phyloP scores from a whole-genome alignment of 1,284 basidiomycete species.

The Boletellus dicymbophilus region DNA sequence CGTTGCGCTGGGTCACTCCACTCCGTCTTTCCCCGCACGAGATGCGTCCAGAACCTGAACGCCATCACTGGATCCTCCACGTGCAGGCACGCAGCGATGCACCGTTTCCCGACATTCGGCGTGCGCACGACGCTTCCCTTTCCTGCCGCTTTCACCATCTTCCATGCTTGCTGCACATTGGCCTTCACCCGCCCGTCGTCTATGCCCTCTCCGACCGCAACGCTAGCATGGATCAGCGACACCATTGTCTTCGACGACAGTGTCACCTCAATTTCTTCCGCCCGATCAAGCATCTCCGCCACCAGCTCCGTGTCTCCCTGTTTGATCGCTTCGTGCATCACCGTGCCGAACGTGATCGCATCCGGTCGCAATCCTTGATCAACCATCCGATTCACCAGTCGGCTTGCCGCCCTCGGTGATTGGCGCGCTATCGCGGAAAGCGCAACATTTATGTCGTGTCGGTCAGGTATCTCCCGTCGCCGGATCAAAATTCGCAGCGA shows the following conservation, averaged over 20 bases:
- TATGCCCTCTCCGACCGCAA: slow-evolving; percentile 30
- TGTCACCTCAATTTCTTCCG: slow-evolving; percentile 35
- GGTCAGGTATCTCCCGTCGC: slow-evolving; percentile 56
- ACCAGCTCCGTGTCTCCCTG: slow-evolving; percentile 48
- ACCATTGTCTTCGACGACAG: slow-evolving; percentile 51
- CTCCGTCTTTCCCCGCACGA: slow-evolving; percentile 48
- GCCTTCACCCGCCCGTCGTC: slow-evolving; percentile 27
- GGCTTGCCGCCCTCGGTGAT: slow-evolving; percentile 46
- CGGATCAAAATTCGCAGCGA: slow-evolving; percentile 47
- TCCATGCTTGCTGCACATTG: slow-evolving; percentile 44
- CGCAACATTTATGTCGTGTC: slow-evolving; percentile 63
- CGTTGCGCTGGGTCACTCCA: slow-evolving; percentile 51
- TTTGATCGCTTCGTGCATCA: slow-evolving; percentile 55
- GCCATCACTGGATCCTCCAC: slow-evolving; percentile 51
- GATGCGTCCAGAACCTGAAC: slow-evolving; percentile 57
- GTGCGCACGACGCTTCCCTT: slow-evolving; percentile 40
- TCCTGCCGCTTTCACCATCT: slow-evolving; percentile 42
- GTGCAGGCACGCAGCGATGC: slow-evolving; percentile 51
- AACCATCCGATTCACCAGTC: slow-evolving; percentile 51
- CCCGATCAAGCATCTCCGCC: slow-evolving; percentile 41
- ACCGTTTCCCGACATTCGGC: slow-evolving; percentile 49
- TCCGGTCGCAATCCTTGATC: slow-evolving; percentile 49
- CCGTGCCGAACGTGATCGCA: slow-evolving; percentile 55
- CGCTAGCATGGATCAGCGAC: slow-evolving; percentile 47
- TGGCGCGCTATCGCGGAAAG: slow-evolving; percentile 54